Evolutionary conservation across 1,284 basidiomycete genomes (phyloP).

Genomic region (Moniliophthora roreri): DNA sequence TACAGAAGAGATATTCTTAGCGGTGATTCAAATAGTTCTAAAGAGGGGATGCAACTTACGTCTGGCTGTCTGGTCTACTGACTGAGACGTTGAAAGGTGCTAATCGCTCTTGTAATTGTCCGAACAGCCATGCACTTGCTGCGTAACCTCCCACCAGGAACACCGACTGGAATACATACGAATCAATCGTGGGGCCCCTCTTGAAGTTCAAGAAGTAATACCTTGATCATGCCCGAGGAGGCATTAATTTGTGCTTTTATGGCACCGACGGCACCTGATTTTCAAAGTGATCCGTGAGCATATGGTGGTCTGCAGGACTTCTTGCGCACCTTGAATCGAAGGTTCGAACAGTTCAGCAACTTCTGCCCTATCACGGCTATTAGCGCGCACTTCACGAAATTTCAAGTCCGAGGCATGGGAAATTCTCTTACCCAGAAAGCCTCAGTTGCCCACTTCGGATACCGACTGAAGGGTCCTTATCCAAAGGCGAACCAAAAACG

Average conservation of each 20-base stretch:
- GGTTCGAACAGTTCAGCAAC: constrained; percentile 76
- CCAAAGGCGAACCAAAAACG: constrained; percentile 73
- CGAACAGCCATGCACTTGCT: constrained; percentile 76
- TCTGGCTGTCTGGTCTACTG: constrained; percentile 74
- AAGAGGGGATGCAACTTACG: constrained; percentile 39
- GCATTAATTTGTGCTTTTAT: constrained; percentile 69
- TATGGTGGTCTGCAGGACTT: not conserved
- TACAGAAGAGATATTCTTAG: constrained; percentile 25
- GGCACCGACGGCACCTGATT: constrained; percentile 58
- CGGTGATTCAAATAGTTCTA: constrained; percentile 3
- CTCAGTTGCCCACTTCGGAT: constrained; percentile 72
- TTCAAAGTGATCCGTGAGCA: not conserved
- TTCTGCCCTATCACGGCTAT: constrained; percentile 37
- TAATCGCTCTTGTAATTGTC: constrained; percentile 68
- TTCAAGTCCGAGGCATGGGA: constrained; percentile 3
- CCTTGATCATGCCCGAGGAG: constrained; percentile 65
- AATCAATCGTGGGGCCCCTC: not conserved
- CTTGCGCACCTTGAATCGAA: constrained; percentile 55
- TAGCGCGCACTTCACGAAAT: constrained; percentile 13
- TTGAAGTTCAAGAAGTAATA: constrained; percentile 24
- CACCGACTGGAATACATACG: constrained; percentile 46
- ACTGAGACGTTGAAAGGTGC: constrained; percentile 55
- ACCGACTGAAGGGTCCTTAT: constrained; percentile 67
- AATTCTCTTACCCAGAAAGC: constrained; percentile 55
- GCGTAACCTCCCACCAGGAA: constrained; percentile 82